Percentiles rank a stretch among this genome's conserved stretches.
phyloP scores from a whole-genome alignment of 2,329 filamentous ascomycete species.

The Fusarium staphyleae region DNA sequence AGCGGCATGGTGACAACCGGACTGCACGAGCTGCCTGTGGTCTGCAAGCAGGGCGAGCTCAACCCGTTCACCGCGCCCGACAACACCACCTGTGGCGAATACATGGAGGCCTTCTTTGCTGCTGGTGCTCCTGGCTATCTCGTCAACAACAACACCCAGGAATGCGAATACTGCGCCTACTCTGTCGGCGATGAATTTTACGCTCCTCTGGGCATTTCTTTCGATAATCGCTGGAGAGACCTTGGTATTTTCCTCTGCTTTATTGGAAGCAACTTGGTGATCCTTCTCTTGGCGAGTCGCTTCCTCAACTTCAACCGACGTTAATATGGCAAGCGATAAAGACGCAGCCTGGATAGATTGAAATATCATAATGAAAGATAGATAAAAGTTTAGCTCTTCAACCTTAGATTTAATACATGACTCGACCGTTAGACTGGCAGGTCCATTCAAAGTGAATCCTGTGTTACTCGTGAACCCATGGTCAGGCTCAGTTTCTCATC shows the following conservation, averaged over 20 bases:
- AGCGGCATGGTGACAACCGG: constrained; percentile 70
- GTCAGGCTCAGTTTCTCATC: too few species aligned
- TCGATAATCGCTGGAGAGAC: constrained; percentile 78
- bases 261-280: constrained; percentile 77
- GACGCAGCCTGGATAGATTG: not conserved
- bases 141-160: constrained; percentile 66
- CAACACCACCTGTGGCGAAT: constrained; percentile 46
- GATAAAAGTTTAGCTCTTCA: constrained; percentile 19
- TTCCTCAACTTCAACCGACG: constrained; percentile 62
- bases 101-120: constrained; percentile 41
- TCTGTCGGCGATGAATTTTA: constrained; percentile 84
- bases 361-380: constrained; percentile 19
- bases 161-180: constrained; percentile 84
- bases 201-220: constrained; percentile 69
- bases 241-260: constrained; percentile 80
- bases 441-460: too few species aligned
- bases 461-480: too few species aligned
- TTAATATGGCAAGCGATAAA: constrained; percentile 37
- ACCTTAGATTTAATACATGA: not conserved
- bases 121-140: constrained; percentile 76
- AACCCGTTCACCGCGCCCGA: constrained; percentile 68
- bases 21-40: constrained; percentile 60
- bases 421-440: not conserved
- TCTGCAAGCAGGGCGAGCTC: constrained; percentile 61
- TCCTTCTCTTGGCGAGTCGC: constrained; percentile 58